Conservation (phyloP, 805 yeast genomes). For the Teunomyces funiuensis region DNA sequence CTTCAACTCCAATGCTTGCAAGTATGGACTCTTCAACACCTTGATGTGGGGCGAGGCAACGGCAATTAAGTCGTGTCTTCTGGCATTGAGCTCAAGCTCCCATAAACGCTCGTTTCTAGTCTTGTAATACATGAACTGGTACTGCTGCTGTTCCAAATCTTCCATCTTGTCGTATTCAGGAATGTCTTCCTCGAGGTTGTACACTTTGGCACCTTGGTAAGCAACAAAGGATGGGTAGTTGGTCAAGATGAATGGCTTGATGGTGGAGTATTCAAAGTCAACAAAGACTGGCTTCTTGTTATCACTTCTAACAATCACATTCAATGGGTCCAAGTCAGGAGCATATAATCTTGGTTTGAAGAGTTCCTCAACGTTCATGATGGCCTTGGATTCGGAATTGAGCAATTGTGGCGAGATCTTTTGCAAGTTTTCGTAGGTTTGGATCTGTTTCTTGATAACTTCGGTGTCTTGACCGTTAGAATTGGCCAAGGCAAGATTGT, state of each 20-base stretch:
- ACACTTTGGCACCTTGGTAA: conserved; percentile 86
- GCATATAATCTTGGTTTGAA: conserved; percentile 70
- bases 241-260: conserved; percentile 79
- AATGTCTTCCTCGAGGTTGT: conserved; percentile 69
- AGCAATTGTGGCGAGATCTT: conserved; percentile 59
- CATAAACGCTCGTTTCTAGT: conserved; percentile 90
- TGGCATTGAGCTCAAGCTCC: conserved; percentile 73
- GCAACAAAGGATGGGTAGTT: conserved; percentile 81
- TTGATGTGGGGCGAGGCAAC: conserved; percentile 85
- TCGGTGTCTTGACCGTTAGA: conserved; percentile 43
- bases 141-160: conserved; percentile 75
- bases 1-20: conserved; percentile 59
- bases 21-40: conserved; percentile 62
- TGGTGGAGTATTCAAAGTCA: conserved; percentile 79
- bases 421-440: conserved; percentile 61
- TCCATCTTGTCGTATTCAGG: conserved; percentile 66
- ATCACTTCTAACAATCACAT: conserved; percentile 52
- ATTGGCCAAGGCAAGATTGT: conserved; percentile 52
- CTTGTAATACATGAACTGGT: conserved; percentile 80
- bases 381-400: conserved; percentile 49
- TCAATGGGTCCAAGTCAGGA: conserved; percentile 91
- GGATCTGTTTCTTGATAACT: conserved; percentile 48
- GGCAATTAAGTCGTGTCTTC: conserved; percentile 65
- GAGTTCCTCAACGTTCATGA: conserved; percentile 62
- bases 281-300: conserved; percentile 49